Evolutionary conservation across 768 basidiomycete genomes (phyloP).

Genomic region (Naganishia onofrii): DNA sequence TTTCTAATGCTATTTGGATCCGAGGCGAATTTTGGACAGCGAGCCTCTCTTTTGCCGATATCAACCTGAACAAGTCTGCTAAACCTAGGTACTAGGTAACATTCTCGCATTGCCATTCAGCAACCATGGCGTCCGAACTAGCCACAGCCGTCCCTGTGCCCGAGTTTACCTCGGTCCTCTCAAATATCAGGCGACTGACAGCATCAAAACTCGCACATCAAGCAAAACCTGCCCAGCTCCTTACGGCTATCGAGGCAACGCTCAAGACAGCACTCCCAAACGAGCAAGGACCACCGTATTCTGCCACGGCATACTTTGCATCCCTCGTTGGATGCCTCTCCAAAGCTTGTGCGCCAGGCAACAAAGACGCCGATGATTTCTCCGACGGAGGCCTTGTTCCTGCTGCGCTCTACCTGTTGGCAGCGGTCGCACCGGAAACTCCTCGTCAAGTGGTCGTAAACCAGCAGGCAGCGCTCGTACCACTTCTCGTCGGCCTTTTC

Average conservation of each 20-base stretch:
- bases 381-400: slow-evolving; percentile 75
- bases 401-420: slow-evolving; percentile 78
- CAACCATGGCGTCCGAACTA: neutral
- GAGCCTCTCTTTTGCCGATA: neutral
- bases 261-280: slow-evolving; percentile 52
- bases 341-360: slow-evolving; percentile 53
- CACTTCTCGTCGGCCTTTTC: slow-evolving; percentile 75
- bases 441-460: slow-evolving; percentile 74
- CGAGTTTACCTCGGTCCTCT: slow-evolving; percentile 54
- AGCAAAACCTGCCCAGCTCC: slow-evolving; percentile 79
- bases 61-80: too few relatives aligned
- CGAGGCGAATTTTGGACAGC: slow-evolving; percentile 2
- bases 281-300: slow-evolving; percentile 66
- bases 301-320: slow-evolving; percentile 93
- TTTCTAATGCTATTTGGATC: neutral
- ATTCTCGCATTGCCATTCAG: neutral
- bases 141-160: neutral
- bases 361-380: slow-evolving; percentile 55
- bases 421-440: slow-evolving; percentile 73
- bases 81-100: too few relatives aligned
- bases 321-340: slow-evolving; percentile 55
- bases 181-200: slow-evolving; percentile 83
- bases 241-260: slow-evolving; percentile 74
- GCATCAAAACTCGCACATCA: slow-evolving; percentile 79
- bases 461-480: slow-evolving; percentile 68